Conservation (phyloP, 176 grass and related monocot genomes). For the Eragrostis curvula region DNA sequence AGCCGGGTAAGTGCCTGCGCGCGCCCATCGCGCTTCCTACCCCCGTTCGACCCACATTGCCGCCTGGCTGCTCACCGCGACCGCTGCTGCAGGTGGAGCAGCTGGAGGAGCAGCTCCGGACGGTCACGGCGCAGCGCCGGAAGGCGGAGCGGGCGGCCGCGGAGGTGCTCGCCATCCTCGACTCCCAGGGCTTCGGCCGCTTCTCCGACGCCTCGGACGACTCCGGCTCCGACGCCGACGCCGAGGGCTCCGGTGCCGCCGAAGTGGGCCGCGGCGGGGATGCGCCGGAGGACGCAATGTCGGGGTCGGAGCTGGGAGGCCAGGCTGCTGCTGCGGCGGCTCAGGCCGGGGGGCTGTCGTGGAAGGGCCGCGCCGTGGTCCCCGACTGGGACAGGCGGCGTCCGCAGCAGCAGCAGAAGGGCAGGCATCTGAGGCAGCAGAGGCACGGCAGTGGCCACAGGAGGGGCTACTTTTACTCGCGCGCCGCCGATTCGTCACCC, state of each 20-base stretch:
- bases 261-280: conserved; percentile 6
- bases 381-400: conserved; percentile 50
- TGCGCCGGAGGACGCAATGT: conserved; percentile 67
- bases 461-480: conserved; percentile 53
- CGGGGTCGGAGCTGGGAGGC: conserved; percentile 56
- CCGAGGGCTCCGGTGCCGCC: not conserved
- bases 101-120: conserved; percentile 58
- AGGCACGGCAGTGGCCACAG: conserved; percentile 58
- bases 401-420: conserved; percentile 33
- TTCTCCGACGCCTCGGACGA: conserved; percentile 6
- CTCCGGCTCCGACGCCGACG: not conserved
- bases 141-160: conserved; percentile 69
- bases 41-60: not conserved
- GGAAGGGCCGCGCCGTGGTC: conserved; percentile 67
- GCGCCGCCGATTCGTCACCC: conserved; percentile 64
- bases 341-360: conserved; percentile 62
- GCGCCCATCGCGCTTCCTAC: not conserved
- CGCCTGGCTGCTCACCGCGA: not conserved
- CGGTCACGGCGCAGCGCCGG: conserved; percentile 52
- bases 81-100: conserved; percentile 34
- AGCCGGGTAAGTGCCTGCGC: conserved; percentile 45
- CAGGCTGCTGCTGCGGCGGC: not conserved
- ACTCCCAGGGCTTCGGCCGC: conserved; percentile 28
- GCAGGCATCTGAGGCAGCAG: conserved; percentile 64
- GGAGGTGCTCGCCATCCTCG: conserved; percentile 43